A percentile compares a stretch with the other conserved stretches of the same genome.
phyloP scores from a whole-genome alignment of 495 filamentous ascomycete genomes.

The Tetracladium setigerum region DNA sequence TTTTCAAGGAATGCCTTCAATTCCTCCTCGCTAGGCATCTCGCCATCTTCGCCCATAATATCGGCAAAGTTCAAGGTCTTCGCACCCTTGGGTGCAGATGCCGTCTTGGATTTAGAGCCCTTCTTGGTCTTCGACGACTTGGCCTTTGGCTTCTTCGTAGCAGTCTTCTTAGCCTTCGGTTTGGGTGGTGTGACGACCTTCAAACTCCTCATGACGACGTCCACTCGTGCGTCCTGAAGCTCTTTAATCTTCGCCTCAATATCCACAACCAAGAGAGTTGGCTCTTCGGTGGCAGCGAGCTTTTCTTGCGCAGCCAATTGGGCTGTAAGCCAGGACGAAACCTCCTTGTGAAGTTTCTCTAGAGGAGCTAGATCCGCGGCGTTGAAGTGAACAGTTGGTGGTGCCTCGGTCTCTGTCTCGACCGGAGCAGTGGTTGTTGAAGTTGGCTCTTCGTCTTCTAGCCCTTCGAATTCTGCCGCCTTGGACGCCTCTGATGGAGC shows the following conservation, averaged over 20 bases:
- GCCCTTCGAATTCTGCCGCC: conserved; percentile 50
- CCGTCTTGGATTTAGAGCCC: conserved; percentile 30
- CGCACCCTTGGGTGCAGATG: conserved; percentile 5
- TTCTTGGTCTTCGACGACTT: conserved; percentile 37
- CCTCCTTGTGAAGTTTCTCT: conserved; percentile 36
- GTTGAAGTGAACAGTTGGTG: conserved; percentile 51
- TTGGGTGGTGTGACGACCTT: conserved; percentile 44
- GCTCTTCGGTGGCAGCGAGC: conserved; percentile 59
- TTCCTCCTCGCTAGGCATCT: conserved; percentile 19
- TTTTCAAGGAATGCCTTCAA: conserved; percentile 16
- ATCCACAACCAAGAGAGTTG: conserved; percentile 60
- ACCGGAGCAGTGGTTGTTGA: conserved; percentile 31
- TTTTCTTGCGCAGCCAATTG: conserved; percentile 60
- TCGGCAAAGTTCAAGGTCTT: conserved; percentile 8
- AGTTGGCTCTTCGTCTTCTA: conserved; percentile 49
- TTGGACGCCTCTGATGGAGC: too few relatives aligned
- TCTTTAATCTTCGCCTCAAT: conserved; percentile 50
- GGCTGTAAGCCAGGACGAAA: conserved; percentile 58
- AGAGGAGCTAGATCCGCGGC: conserved; percentile 54
- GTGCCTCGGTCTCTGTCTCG: conserved; percentile 29
- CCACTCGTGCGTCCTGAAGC: conserved; percentile 57
- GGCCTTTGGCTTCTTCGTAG: conserved; percentile 30
- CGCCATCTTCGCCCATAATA: conserved; percentile 6
- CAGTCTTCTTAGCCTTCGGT: conserved; percentile 47
- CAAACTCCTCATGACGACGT: conserved; percentile 66